Percentiles rank a stretch among this genome's conserved stretches.
These are phyloP conservation scores for Lagerstroemia speciosa DNA, from an alignment of 345 rosid species.

Conservation along the genomic window DNA sequence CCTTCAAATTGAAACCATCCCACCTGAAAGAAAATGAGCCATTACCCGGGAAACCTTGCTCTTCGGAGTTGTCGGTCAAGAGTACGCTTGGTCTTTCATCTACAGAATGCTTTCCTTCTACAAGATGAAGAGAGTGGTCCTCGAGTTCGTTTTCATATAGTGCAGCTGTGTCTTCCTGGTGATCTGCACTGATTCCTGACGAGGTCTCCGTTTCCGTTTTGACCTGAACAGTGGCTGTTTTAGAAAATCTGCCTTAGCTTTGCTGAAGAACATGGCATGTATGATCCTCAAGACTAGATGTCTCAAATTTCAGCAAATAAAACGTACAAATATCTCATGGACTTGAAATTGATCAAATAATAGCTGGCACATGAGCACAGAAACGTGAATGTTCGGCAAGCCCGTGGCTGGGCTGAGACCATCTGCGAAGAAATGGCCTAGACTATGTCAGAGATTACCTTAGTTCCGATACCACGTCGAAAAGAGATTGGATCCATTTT, in stretches of 20 bases:
- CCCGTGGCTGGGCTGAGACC: too few relatives aligned
- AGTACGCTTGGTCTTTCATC: conserved; percentile 13
- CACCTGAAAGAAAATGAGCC: conserved; percentile 2
- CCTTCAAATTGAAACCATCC: conserved; percentile 19
- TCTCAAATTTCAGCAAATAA: too few relatives aligned
- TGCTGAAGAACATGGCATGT: not conserved
- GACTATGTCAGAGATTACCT: too few relatives aligned
- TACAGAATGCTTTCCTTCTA: conserved; percentile 9
- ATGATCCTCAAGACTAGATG: not conserved
- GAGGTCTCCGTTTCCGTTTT: not conserved
- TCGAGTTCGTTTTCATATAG: conserved; percentile 11
- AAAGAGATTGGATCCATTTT: too few relatives aligned
- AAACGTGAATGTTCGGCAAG: too few relatives aligned
- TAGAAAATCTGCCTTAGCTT: not conserved
- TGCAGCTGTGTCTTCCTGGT: not conserved
- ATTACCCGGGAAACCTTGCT: not conserved
- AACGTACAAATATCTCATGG: not conserved
- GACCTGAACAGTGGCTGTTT: not conserved
- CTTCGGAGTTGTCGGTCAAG: not conserved
- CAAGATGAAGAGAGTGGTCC: conserved; percentile 15
- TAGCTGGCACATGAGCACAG: not conserved
- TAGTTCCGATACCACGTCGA: too few relatives aligned
- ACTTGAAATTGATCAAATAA: not conserved
- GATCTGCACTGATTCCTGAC: not conserved
- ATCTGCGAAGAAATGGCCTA: too few relatives aligned